phyloP scores from a whole-genome alignment of 345 rosid species.

The Kandelia obovata region DNA sequence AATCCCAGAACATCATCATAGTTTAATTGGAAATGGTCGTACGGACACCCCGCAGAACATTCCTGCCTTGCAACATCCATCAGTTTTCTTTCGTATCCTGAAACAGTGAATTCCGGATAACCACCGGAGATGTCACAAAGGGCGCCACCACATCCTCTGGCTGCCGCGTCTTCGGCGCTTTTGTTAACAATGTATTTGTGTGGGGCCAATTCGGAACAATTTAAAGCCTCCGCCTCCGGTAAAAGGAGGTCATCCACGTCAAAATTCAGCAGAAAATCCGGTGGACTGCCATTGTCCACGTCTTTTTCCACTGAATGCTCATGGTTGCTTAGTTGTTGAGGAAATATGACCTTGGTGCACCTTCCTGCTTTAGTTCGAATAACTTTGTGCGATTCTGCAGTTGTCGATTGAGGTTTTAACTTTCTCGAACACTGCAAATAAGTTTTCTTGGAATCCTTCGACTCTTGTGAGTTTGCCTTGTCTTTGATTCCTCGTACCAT shows the following conservation, averaged over 20 bases:
- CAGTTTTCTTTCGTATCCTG: too few relatives aligned
- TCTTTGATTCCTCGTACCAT: conserved; percentile 14
- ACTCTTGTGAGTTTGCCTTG: not conserved
- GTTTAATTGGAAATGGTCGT: too few relatives aligned
- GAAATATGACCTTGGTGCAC: not conserved
- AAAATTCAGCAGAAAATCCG: not conserved
- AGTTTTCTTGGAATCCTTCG: not conserved
- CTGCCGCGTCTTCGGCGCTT: not conserved
- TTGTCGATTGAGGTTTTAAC: not conserved
- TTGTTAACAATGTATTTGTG: not conserved
- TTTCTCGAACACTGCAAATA: too few relatives aligned
- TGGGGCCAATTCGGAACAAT: not conserved
- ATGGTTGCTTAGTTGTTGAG: not conserved
- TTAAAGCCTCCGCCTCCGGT: not conserved
- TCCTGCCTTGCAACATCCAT: too few relatives aligned
- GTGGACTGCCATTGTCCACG: too few relatives aligned
- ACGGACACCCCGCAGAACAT: too few relatives aligned
- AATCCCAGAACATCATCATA: too few relatives aligned
- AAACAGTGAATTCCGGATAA: too few relatives aligned
- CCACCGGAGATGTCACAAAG: too few relatives aligned
- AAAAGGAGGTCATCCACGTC: not conserved
- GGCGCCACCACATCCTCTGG: not conserved
- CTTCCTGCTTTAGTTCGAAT: not conserved
- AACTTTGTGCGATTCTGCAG: not conserved
- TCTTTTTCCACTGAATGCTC: too few relatives aligned